A percentile compares a stretch with the other conserved stretches of the same genome.
Evolutionary conservation across 345 rosid genomes (phyloP).

Genomic region (Conringia planisiliqua): DNA sequence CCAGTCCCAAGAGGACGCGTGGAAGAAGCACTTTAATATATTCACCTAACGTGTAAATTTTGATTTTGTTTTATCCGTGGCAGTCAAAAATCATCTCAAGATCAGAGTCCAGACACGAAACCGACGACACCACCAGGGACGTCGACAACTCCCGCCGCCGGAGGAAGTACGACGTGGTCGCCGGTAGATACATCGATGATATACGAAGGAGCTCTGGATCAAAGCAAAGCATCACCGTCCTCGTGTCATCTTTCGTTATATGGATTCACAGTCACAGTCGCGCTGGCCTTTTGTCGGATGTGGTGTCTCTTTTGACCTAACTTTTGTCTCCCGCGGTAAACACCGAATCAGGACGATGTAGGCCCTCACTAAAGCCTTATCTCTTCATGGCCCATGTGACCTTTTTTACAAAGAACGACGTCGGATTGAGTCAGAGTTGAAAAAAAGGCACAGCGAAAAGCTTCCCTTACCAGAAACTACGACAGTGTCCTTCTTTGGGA

Average conservation of each 20-base stretch:
- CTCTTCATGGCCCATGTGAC: slow-evolving; percentile 30
- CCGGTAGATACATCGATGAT: slow-evolving; percentile 50
- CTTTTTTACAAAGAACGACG: slow-evolving; percentile 26
- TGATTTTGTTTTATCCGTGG: not conserved
- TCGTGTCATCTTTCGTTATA: slow-evolving; percentile 22
- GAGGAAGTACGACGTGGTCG: not conserved
- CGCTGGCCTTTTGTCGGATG: slow-evolving; percentile 45
- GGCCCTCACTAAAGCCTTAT: slow-evolving; percentile 15
- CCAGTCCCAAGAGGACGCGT: slow-evolving; percentile 19
- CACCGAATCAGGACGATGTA: not conserved
- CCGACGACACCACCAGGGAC: slow-evolving; percentile 12
- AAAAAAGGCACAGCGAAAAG: slow-evolving; percentile 25
- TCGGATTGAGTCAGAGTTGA: slow-evolving; percentile 31
- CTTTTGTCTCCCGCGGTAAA: slow-evolving; percentile 10
- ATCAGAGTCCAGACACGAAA: slow-evolving; percentile 27
- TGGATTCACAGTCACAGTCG: slow-evolving; percentile 27
- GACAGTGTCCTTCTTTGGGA: not conserved
- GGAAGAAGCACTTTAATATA: not conserved
- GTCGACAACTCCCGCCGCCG: not conserved
- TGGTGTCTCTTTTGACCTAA: slow-evolving; percentile 37
- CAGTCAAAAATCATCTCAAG: slow-evolving; percentile 79
- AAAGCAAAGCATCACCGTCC: slow-evolving; percentile 45
- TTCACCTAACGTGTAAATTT: slow-evolving; percentile 28
- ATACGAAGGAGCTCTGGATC: slow-evolving; percentile 60
- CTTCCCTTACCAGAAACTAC: not conserved